Evolutionary conservation across 73 alveolate species (phyloP), one percentile per base, ranked within the genome.

Genomic region (Tetrahymena borealis): DNA sequence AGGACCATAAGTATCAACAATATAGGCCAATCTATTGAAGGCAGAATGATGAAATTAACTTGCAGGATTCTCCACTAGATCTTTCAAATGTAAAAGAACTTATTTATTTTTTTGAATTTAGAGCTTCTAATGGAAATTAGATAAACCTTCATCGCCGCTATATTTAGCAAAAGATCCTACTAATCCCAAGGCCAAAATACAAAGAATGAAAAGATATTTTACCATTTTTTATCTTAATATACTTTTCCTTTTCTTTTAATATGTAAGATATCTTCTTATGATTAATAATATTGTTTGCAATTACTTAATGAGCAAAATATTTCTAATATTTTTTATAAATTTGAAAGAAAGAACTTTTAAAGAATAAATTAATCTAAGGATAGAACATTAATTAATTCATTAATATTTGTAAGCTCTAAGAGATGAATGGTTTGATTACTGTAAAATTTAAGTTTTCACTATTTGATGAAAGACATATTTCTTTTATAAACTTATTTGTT

Each of bases 1-100:
- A 33, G 95, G 93, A 31, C 95, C 95, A 85, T 79, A 93, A 0
- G 95, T 93, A 40, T 93, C 95, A 33, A 93, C 95, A 32, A 79
- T n/a, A 39, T 93, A 93, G 9, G 95, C 95, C 38, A 93, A 39
- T 90, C 78, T 93, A 38, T 41, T 42, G 39, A 79, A 93, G 6
- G 95, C 95, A 32, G 91, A 33, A 90, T 93, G 91, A 43, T 93
- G 33, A 42, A 79, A 92, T 39, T 79, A 28, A 3, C 77, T 39
- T 35, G 91, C 32, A 13, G 40, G 79, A 39, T 9, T 24, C 11
- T 15, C 18, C 11, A 93, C 91, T 33, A 78, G 40, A 1, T 15
- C 16, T 40, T 60, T 93, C 31, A 60, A 60, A 20, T n/a, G n/a
- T 60, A 9, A n/a, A 24, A 60, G 28, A 18, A 60, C 28, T 60